Percentiles rank a stretch among this genome's conserved stretches.
These are phyloP conservation scores for Hypoxylon sp. DNA, from an alignment of 2,329 filamentous ascomycete species.

Conservation along the genomic window DNA sequence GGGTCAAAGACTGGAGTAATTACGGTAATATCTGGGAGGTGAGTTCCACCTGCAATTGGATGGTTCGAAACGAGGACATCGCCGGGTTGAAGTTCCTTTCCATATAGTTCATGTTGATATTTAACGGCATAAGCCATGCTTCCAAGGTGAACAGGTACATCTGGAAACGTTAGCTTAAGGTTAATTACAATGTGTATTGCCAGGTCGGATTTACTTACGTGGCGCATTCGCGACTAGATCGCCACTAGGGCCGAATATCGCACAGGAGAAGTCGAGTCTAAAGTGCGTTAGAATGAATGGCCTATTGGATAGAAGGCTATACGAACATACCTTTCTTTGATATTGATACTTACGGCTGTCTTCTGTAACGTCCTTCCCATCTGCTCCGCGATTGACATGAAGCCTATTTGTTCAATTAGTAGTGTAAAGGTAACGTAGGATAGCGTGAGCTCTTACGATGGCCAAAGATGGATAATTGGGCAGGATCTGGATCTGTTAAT, in stretches of 20 bases:
- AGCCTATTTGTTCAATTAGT: constrained; percentile 9
- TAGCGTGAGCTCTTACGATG: constrained; percentile 17
- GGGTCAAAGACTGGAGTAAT: constrained; percentile 41
- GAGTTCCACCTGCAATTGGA: constrained; percentile 44
- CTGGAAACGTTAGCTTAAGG: constrained; percentile 9
- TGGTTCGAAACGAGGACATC: constrained; percentile 47
- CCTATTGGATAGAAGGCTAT: neutral
- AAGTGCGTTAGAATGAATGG: neutral
- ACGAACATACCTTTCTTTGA: constrained; percentile 73
- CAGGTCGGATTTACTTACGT: constrained; percentile 51
- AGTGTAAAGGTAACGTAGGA: neutral
- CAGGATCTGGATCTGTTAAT: constrained; percentile 25
- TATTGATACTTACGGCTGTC: constrained; percentile 82
- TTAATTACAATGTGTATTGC: neutral
- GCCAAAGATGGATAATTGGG: constrained; percentile 34
- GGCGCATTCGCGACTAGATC: constrained; percentile 81
- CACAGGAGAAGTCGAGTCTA: constrained; percentile 81
- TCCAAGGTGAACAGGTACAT: constrained; percentile 79
- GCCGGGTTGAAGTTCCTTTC: constrained; percentile 68
- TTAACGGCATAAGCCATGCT: constrained; percentile 82
- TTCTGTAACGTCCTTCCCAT: constrained; percentile 87
- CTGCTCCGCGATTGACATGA: constrained; percentile 77
- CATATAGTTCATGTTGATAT: constrained; percentile 77
- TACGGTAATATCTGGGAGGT: constrained; percentile 45
- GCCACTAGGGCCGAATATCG: constrained; percentile 80